Evolutionary conservation across 2,329 filamentous ascomycete species (phyloP), one percentile per base, ranked within the genome.

Genomic region (Coniochaeta prunicola): DNA sequence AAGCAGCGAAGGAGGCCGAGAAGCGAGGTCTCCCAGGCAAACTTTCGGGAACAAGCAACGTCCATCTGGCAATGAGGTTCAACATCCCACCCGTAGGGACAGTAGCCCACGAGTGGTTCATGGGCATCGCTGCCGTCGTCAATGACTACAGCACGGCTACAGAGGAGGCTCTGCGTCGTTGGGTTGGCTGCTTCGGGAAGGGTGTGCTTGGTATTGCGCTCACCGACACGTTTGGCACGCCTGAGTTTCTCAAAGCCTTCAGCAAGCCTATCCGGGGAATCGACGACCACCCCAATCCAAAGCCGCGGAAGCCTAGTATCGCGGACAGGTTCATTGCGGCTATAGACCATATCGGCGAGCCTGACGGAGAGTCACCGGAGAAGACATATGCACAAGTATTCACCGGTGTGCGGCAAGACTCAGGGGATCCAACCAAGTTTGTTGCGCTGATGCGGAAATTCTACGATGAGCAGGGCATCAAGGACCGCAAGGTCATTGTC

Each of bases 21-120:
- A 78, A 82, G 64, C 80, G 81, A 40, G 88, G 86, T 0, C 82
- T 86, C 68, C 74, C 80, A 1, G 92, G 93, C 10, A 88, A 86
- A 70, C 80, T 97, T 53, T 84, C 88, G 0, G 94, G 94, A 12
- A 96, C 93, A 0, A 97, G 92, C 73, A 99, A 99, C 69, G 94
- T 99, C 4, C 93, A 97, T 71, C 85, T 99, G 64, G 94, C 94
- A 12, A 96, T 96, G 91, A 89, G 91, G 67, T 93, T 96, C 74
- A 86, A 85, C 50, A 85, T 97, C 53, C 77, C 85, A 3, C 92
- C 94, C 0, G 84, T 97, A 13, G 94, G 94, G 5, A 99, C 94
- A 0, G 83, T 86, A 1, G 94, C 94, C 0, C 94, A 99, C 69
- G 94, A 99, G 75, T 99, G 94, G 94, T 97, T 97, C 78, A 99